Evolutionary conservation across 768 basidiomycete species (phyloP).

Genomic region (Rickenella mellea): DNA sequence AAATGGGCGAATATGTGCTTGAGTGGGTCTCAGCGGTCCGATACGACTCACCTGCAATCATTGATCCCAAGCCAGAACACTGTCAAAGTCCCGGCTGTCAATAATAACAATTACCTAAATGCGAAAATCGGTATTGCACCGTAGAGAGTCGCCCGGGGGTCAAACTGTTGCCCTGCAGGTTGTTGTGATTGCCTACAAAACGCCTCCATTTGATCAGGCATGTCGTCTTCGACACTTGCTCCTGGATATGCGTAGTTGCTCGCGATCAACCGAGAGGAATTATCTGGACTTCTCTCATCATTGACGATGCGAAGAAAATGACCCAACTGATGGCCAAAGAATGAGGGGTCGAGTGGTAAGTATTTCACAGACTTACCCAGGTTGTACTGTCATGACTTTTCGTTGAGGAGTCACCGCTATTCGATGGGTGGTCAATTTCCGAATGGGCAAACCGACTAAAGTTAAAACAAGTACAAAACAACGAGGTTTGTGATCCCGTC

Average conservation of each 20-base stretch:
- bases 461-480: too few relatives aligned
- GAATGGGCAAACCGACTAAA: too few relatives aligned
- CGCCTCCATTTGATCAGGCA: constrained; percentile 8
- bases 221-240: constrained; percentile 16
- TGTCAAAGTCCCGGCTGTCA: constrained; percentile 3
- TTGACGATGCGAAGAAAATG: too few relatives aligned
- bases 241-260: constrained; percentile 14
- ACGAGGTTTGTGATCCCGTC: too few relatives aligned
- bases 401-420: too few relatives aligned
- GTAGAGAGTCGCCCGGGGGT: constrained; percentile 3
- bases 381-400: too few relatives aligned
- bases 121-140: background rate
- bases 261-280: too few relatives aligned
- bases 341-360: too few relatives aligned
- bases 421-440: too few relatives aligned
- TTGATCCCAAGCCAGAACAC: constrained; percentile 30
- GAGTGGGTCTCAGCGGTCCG: background rate
- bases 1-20: background rate
- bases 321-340: too few relatives aligned
- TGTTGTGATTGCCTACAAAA: constrained; percentile 8
- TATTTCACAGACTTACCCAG: too few relatives aligned
- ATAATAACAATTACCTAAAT: background rate
- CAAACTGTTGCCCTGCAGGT: background rate
- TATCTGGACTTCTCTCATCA: too few relatives aligned
- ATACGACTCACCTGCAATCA: constrained; percentile 23